phyloP scores from a whole-genome alignment of 2,329 filamentous ascomycete genomes.

The Pseudocercospora vitis region DNA sequence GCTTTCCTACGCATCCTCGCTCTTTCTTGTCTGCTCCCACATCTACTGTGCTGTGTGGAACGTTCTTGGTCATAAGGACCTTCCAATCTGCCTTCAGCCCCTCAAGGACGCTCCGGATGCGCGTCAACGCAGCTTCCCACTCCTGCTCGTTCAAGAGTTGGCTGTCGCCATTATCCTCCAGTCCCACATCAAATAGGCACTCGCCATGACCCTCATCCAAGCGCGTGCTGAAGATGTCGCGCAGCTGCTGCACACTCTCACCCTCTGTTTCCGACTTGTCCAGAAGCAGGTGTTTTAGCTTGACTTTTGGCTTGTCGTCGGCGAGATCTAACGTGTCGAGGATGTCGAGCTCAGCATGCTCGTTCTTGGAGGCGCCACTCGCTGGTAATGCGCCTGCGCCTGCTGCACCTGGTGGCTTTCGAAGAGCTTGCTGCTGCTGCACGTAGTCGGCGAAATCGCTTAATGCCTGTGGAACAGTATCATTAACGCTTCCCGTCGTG shows the following conservation, averaged over 20 bases:
- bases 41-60: conserved; percentile 70
- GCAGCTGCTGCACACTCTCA: conserved; percentile 62
- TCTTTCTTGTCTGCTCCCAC: conserved; percentile 66
- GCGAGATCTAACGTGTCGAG: conserved; percentile 74
- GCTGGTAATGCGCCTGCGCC: conserved; percentile 30
- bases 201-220: conserved; percentile 85
- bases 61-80: conserved; percentile 84
- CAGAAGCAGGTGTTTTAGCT: conserved; percentile 75
- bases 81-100: conserved; percentile 71
- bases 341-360: conserved; percentile 87
- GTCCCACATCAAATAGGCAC: conserved; percentile 85
- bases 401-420: conserved; percentile 45
- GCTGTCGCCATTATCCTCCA: conserved; percentile 83
- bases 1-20: conserved; percentile 76
- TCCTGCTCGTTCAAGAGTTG: conserved; percentile 74
- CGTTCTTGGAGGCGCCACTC: conserved; percentile 54
- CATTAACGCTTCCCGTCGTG: background rate
- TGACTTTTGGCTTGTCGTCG: conserved; percentile 66
- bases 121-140: conserved; percentile 70
- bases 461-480: conserved; percentile 59
- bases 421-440: conserved; percentile 82
- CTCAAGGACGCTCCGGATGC: conserved; percentile 65
- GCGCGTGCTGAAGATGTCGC: conserved; percentile 64
- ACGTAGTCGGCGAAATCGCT: conserved; percentile 98
- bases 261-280: conserved; percentile 52